Percentiles rank a stretch among this genome's conserved stretches.
These are phyloP conservation scores for Bimuria novae-zelandiae DNA, from an alignment of 2,329 filamentous ascomycete genomes.

Conservation along the genomic window DNA sequence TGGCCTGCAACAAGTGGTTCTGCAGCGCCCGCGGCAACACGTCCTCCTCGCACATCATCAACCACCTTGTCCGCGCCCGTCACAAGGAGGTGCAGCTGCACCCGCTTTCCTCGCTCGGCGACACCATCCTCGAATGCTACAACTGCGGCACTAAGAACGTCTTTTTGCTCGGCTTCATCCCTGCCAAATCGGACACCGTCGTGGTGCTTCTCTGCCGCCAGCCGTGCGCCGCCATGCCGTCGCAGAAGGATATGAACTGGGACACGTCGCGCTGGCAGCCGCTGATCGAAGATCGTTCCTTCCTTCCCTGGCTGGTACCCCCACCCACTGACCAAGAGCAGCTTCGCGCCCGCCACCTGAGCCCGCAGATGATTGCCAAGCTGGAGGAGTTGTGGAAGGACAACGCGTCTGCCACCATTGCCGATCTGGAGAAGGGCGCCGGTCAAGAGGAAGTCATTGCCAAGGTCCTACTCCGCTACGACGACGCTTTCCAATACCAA, in stretches of 20 bases:
- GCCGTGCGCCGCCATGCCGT: constrained; percentile 91
- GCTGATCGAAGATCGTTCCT: constrained; percentile 94
- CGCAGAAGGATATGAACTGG: constrained; percentile 99
- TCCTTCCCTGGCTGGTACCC: constrained; percentile 89
- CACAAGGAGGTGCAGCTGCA: constrained; percentile 99
- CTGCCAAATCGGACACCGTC: constrained; percentile 96
- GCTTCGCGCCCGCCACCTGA: constrained; percentile 89
- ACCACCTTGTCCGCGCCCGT: constrained; percentile 93
- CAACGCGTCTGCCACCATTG: constrained; percentile 83
- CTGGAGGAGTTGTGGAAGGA: constrained; percentile 99
- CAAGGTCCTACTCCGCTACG: constrained; percentile 89
- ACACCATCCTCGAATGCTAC: constrained; percentile 97
- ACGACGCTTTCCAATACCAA: constrained; percentile 97
- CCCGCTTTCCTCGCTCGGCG: constrained; percentile 87
- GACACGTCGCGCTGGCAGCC: constrained; percentile 98
- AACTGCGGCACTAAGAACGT: constrained; percentile 99
- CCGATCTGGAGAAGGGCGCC: constrained; percentile 87
- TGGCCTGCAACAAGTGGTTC: constrained; percentile 97
- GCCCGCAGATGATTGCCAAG: constrained; percentile 92
- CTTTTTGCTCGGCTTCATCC: constrained; percentile 96
- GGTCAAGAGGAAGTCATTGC: constrained; percentile 94
- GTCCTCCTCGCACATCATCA: constrained; percentile 96
- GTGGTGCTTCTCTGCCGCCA: constrained; percentile 96
- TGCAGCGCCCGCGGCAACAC: constrained; percentile 97
- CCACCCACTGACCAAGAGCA: constrained; percentile 92